Evolutionary conservation across 2,329 filamentous ascomycete species (phyloP), one percentile per base, ranked within the genome.

Genomic region (Apiospora aurea): DNA sequence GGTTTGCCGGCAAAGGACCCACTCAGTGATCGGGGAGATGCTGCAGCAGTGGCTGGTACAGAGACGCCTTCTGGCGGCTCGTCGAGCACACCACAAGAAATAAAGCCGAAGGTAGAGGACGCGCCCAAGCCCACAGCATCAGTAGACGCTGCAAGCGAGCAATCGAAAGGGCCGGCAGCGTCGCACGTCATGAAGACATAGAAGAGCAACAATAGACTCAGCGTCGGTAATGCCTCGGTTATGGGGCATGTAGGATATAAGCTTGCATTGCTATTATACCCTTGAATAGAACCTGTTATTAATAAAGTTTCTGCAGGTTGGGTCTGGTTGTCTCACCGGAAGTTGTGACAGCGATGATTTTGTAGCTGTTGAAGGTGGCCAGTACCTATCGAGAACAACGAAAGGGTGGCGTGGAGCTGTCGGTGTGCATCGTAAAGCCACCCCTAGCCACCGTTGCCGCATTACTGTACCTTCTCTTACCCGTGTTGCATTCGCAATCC

Each of bases 151-250:
- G 2, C 18, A 13, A 41, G 57, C 29, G 57, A 64, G 57, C 21
- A 41, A n/a, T 16, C 57, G 38, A 18, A 34, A 41, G 34, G 13
- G 18, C 34, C 57, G 18, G 34, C n/a, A 11, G 57, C 57, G 2
- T 64, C 57, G 57, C 57, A 64, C 21, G 57, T 64, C 34, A 64
- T 64, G 57, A 64, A 64, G 34, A 64, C 57, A 41, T 64, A 64
- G 57, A 64, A 61, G 29, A 61, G 29, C 29, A 34, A 34, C 4
- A 34, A 34, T n/a, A 18, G 46, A 26, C 53, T 61, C 51, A 29
- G 26, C 13, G 26, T 13, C 26, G 18, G 2, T 61, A 18, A 16
- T 10, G 14, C 16, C 26, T 61, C 18, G 53, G 18, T 10, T 5
- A 61, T 29, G 16, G 34, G 53, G 29, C 5, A 16, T 26, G 26